Base-by-base conservation (phyloP, 768 basidiomycete genomes). In the Panaeolus cyanescens region DNA sequence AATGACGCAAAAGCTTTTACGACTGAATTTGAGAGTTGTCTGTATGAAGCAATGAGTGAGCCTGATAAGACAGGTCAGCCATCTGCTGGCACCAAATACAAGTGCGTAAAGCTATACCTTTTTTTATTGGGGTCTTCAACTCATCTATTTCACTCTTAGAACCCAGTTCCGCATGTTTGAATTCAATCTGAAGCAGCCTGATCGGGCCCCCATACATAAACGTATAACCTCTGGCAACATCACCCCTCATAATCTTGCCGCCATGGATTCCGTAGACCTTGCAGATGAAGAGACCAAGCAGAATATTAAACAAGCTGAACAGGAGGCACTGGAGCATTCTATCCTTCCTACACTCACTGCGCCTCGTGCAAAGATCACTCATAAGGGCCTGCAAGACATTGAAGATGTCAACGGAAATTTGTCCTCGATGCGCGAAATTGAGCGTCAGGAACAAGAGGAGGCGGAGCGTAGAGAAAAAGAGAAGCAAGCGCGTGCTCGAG, bases 301-400 rank as follows among this genome's bases (percentile, higher is more conserved):
- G 70, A 88, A 90, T 56, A 95, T 94, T 70, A 90, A 87, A 71
- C 84, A 85, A 54, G 89, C 91, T 22, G 90, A 94, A 71, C 83
- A 92, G 68, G 92, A 92, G 75, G 86, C 92, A 1, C 76, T 96
- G 67, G 89, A 87, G 71, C 88, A 94, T 72, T 93, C 93, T 7
- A 95, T 96, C 66, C 77, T 95, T 62, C 83, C 86, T 70, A 91
- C 89, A 74, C 80, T 84, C 8, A 77, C 79, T 8, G 81, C 84
- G 22, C 91, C 93, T 58, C 80, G 82, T 67, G 83, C 83, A 32
- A 96, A 95, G 74, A 90, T 94, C 62, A 96, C 94, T 28, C 94
- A 95, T 80, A 96, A 96, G 75, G 94, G 94, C 56, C 76, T 95
- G 63, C 89, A 95, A 79, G 90, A 93, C 68, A 93, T 96, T 68